Percentiles rank a stretch among this genome's conserved stretches.
Conservation (phyloP, 305 asterid species). For the Ilex paraguariensis region DNA sequence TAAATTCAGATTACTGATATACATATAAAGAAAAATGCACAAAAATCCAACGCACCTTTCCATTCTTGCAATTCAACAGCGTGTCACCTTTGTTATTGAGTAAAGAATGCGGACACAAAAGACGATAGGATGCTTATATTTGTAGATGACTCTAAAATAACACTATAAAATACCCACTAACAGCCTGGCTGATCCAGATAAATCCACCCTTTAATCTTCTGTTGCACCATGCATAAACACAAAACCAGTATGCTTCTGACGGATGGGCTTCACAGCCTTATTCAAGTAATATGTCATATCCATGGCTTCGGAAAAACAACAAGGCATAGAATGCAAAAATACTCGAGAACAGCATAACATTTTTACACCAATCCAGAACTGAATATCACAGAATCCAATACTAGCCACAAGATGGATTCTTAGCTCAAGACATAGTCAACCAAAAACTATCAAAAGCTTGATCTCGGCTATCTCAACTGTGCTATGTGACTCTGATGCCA, state of each 20-base stretch:
- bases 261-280: constrained; percentile 48
- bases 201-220: constrained; percentile 41
- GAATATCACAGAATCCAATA: not conserved
- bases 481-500: constrained; percentile 9
- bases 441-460: constrained; percentile 21
- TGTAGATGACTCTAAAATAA: constrained; percentile 20
- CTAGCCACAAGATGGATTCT: not conserved
- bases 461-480: constrained; percentile 13
- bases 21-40: not conserved
- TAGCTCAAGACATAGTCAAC: constrained; percentile 25
- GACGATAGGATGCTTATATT: not conserved
- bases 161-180: constrained; percentile 20
- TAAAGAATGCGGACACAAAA: too few species aligned
- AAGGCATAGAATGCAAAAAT: constrained; percentile 4
- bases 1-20: too few species aligned
- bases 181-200: constrained; percentile 45
- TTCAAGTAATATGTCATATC: constrained; percentile 24
- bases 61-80: constrained; percentile 42
- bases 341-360: constrained; percentile 30
- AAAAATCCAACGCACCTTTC: constrained; percentile 52
- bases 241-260: constrained; percentile 31
- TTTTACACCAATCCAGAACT: constrained; percentile 23
- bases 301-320: constrained; percentile 21
- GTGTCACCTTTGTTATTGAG: constrained; percentile 25
- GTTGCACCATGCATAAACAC: constrained; percentile 23